A percentile compares a stretch with the other conserved stretches of the same genome.
Evolutionary conservation across 139 green algal genomes (phyloP).

Genomic region (Chlorokybus atmophyticus): DNA sequence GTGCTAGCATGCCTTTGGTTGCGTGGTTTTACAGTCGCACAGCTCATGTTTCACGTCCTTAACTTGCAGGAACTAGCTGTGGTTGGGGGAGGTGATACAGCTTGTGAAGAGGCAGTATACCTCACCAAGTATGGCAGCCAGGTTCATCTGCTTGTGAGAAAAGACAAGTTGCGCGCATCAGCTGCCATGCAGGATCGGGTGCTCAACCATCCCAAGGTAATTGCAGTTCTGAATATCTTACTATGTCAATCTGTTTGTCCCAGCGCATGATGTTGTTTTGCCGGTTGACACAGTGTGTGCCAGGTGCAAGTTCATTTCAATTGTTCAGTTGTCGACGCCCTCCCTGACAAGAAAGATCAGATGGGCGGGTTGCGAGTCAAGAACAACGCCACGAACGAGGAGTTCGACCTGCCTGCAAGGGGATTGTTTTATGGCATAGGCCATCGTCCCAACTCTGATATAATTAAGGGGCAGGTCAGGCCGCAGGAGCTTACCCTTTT

Average conservation of each 20-base stretch:
- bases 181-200: constrained; percentile 71
- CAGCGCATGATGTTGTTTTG: too few relatives aligned
- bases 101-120: constrained; percentile 89
- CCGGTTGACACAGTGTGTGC: too few relatives aligned
- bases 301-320: constrained; percentile 25
- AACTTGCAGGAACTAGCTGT: constrained; percentile 87
- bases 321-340: constrained; percentile 14
- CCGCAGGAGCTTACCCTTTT: too few relatives aligned
- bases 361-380: constrained; percentile 17
- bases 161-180: constrained; percentile 57
- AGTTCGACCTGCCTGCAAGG: constrained; percentile 32
- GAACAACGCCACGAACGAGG: constrained; percentile 12
- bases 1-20: too few relatives aligned
- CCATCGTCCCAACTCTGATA: constrained; percentile 79
- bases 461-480: constrained; percentile 24
- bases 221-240: too few relatives aligned
- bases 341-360: constrained; percentile 9
- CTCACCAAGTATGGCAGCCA: constrained; percentile 91
- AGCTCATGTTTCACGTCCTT: too few relatives aligned
- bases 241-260: too few relatives aligned
- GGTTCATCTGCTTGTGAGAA: constrained; percentile 87
- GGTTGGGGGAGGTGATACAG: constrained; percentile 90
- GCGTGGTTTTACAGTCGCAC: too few relatives aligned
- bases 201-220: too few relatives aligned
- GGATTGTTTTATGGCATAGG: constrained; percentile 98